Base-by-base conservation (phyloP, 2,329 filamentous ascomycete genomes). In the Phaeosphaeriaceae sp. region DNA sequence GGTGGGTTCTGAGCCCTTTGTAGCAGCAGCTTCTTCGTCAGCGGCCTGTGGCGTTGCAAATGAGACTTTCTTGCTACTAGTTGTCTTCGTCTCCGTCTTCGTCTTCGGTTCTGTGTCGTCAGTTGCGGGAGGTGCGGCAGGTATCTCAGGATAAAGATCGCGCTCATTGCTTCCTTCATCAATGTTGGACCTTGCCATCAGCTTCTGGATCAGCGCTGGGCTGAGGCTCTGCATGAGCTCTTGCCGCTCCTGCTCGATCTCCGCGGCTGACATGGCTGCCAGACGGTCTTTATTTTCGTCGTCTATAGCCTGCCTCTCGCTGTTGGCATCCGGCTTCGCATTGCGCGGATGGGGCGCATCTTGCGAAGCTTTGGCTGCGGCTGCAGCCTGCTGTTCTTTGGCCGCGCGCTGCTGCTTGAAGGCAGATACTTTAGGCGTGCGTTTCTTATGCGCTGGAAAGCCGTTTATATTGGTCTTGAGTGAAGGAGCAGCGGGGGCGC, bases 371-470 rank as follows among this genome's bases (percentile, higher is more conserved):
- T 66, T 64, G 13, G 47, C 58, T 31, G 51, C 47, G 1, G 60
- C 42, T 24, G 54, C 52, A 15, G 58, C 57, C 45, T 69, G 65
- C 47, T 69, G 64, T 20, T 69, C 62, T 48, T 76, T 74, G 15
- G 72, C 70, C 9, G 72, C 74, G 60, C 86, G 83, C 71, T 88
- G 86, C 70, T 91, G 88, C 75, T 92, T 96, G 81, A 97, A 97
- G 1, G 90, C 86, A 1, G 93, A 97, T 7, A 86, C 79, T 56
- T 86, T 85, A 55, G 67, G 66, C 13, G 83, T 84, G 64, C 93
- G 88, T 75, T 91, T 92, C 76, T 91, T 95, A 76, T 93, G 93
- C 57, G 89, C 87, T n/a, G 95, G 95, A 67, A 98, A 98, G 1
- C 95, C 95, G 13, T 86, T 88, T 4, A 82, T 62, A 52, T 70